Conservation (phyloP, 306 rosid species). For the Ceratonia siliqua region DNA sequence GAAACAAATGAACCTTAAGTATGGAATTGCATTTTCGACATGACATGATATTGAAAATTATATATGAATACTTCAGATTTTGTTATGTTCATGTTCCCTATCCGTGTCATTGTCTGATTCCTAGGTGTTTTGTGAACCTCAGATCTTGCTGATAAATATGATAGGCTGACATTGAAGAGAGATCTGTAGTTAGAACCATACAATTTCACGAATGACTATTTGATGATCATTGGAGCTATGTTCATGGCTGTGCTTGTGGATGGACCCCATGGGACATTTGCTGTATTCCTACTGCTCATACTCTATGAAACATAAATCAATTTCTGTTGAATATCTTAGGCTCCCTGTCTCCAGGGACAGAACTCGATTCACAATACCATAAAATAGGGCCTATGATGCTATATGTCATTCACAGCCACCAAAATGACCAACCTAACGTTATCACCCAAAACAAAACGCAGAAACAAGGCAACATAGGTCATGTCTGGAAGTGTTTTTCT, state of each 20-base stretch:
- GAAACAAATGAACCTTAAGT: too few species aligned
- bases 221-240: background rate
- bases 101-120: too few species aligned
- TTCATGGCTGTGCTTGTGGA: background rate
- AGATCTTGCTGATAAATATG: too few species aligned
- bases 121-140: background rate
- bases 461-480: too few species aligned
- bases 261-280: background rate
- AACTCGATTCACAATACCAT: background rate
- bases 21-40: too few species aligned
- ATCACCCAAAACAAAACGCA: too few species aligned
- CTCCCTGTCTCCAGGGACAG: background rate
- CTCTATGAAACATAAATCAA: background rate
- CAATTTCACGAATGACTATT: background rate
- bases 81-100: too few species aligned
- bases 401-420: too few species aligned
- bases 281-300: background rate
- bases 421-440: too few species aligned
- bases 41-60: too few species aligned
- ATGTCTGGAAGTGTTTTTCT: too few species aligned
- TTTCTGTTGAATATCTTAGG: background rate
- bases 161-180: background rate
- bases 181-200: background rate
- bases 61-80: too few species aligned
- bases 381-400: background rate